Percentiles rank a stretch among this genome's conserved stretches.
These are phyloP conservation scores for Cryptosporidium canis DNA, from an alignment of 169 alveolate species.

Conservation along the genomic window DNA sequence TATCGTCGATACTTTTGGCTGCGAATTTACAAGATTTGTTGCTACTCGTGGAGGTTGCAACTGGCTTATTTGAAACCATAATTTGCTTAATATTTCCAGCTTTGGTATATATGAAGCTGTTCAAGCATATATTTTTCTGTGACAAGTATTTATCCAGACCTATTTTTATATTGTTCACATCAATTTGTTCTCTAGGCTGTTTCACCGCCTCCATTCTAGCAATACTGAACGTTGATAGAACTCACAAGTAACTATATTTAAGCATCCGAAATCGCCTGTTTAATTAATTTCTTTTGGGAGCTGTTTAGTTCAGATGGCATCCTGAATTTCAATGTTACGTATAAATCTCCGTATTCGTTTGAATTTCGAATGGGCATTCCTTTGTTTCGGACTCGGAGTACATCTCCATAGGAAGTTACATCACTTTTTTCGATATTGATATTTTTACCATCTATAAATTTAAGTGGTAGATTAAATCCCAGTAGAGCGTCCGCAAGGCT, in stretches of 20 bases:
- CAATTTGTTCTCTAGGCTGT: conserved; percentile 59
- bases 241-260: conserved; percentile 25
- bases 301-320: conserved; percentile 80
- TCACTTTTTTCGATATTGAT: conserved; percentile 78
- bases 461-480: conserved; percentile 81
- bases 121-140: conserved; percentile 9
- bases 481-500: conserved; percentile 82
- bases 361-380: conserved; percentile 83
- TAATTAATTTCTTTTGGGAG: conserved; percentile 75
- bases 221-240: not conserved
- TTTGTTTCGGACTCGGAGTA: conserved; percentile 78
- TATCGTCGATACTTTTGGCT: conserved; percentile 33
- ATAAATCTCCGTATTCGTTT: conserved; percentile 80
- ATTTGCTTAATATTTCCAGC: conserved; percentile 53
- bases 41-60: conserved; percentile 63
- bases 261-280: conserved; percentile 75
- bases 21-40: conserved; percentile 28
- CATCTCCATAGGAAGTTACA: conserved; percentile 82
- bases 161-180: conserved; percentile 5
- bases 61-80: conserved; percentile 64
- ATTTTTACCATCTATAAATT: conserved; percentile 80
- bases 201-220: conserved; percentile 69
- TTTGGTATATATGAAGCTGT: conserved; percentile 47
- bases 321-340: conserved; percentile 78
- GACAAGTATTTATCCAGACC: conserved; percentile 11